Evolutionary conservation across 768 basidiomycete species (phyloP).

Genomic region (Boletus bicolor): DNA sequence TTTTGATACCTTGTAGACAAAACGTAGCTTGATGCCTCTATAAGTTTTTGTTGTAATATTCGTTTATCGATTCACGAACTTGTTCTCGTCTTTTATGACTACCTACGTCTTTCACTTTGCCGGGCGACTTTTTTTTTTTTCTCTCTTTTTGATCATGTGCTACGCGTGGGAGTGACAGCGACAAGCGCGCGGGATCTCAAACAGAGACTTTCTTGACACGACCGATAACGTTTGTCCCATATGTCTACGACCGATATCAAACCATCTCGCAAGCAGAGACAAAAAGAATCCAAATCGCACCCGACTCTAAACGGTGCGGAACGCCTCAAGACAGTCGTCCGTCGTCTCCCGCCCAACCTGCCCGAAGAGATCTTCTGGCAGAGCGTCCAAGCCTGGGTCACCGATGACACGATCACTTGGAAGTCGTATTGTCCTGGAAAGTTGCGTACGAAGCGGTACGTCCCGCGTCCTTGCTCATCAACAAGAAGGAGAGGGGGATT

Average conservation of each 20-base stretch:
- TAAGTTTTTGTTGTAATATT: slow-evolving; percentile 23
- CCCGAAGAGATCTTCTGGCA: slow-evolving; percentile 95
- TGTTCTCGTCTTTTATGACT: not conserved
- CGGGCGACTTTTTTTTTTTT: not conserved
- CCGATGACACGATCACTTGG: slow-evolving; percentile 68
- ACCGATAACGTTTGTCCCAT: not conserved
- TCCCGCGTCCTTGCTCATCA: not conserved
- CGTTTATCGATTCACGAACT: slow-evolving; percentile 1
- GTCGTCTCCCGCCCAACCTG: slow-evolving; percentile 85
- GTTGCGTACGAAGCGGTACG: slow-evolving; percentile 58
- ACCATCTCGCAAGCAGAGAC: slow-evolving; percentile 23
- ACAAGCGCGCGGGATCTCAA: not conserved
- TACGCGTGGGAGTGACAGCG: slow-evolving; percentile 4
- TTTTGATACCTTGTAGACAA: slow-evolving; percentile 9
- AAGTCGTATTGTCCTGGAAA: slow-evolving; percentile 67
- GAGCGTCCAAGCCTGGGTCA: slow-evolving; percentile 81
- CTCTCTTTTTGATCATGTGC: not conserved
- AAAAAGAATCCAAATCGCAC: slow-evolving; percentile 34
- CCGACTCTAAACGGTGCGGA: slow-evolving; percentile 38
- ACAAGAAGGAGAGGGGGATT: not conserved
- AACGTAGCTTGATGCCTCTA: slow-evolving; percentile 1
- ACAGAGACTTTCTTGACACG: not conserved
- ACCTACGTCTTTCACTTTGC: not conserved
- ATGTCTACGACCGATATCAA: slow-evolving; percentile 23
- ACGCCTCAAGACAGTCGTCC: slow-evolving; percentile 82